Evolutionary conservation across 1,139 yeast species (phyloP).

Genomic region (Pichia sp.): DNA sequence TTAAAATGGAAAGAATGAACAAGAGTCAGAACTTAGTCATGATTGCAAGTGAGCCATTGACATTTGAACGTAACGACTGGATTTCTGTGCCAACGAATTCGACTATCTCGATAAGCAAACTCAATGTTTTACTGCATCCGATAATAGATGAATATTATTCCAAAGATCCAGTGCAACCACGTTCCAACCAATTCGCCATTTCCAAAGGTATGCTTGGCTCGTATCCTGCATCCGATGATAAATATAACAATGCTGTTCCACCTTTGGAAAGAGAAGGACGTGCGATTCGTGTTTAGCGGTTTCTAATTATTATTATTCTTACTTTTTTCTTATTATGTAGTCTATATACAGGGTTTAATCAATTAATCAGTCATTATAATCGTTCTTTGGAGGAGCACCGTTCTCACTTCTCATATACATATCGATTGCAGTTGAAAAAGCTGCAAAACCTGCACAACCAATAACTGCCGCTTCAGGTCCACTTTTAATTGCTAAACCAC

Average conservation of each 20-base stretch:
- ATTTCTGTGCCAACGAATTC: conserved; percentile 95
- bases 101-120: conserved; percentile 74
- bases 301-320: too few relatives aligned
- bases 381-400: conserved; percentile 82
- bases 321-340: too few relatives aligned
- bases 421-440: conserved; percentile 92
- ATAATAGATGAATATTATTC: conserved; percentile 87
- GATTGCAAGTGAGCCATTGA: conserved; percentile 94
- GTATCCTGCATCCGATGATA: conserved; percentile 49
- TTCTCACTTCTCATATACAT: conserved; percentile 85
- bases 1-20: conserved; percentile 90
- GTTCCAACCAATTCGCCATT: conserved; percentile 83
- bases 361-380: conserved; percentile 74
- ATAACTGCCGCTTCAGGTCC: conserved; percentile 92
- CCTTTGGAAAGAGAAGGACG: conserved; percentile 90
- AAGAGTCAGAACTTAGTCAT: conserved; percentile 93
- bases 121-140: conserved; percentile 89
- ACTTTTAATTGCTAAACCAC: conserved; percentile 83
- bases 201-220: conserved; percentile 90
- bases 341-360: conserved; percentile 15
- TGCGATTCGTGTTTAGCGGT: conserved; percentile 16
- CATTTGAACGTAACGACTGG: conserved; percentile 98
- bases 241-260: conserved; percentile 62
- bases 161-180: conserved; percentile 58
- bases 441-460: conserved; percentile 99